Evolutionary conservation across 164 flowering plant species (phyloP).

Genomic region (Vitis amurensis): DNA sequence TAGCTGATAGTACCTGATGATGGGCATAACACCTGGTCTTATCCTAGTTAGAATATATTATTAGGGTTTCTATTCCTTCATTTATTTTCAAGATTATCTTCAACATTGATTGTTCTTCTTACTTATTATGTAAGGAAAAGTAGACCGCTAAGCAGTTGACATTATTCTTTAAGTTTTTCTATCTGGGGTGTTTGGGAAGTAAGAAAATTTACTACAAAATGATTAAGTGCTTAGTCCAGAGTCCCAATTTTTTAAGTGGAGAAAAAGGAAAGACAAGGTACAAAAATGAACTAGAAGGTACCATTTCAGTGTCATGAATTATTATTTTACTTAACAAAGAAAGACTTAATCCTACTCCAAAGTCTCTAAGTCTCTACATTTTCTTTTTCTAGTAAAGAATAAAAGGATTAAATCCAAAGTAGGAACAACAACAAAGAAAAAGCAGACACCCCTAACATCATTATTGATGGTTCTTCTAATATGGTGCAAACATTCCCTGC

Average conservation of each 20-base stretch:
- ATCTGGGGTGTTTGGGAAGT: slow-evolving; percentile 4
- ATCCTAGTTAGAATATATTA: not conserved
- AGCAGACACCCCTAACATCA: too few species aligned
- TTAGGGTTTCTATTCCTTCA: not conserved
- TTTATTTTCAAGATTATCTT: slow-evolving; percentile 1
- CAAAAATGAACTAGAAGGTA: not conserved
- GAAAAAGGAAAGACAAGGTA: not conserved
- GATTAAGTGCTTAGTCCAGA: slow-evolving; percentile 6
- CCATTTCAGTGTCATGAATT: too few species aligned
- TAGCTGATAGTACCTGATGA: slow-evolving; percentile 8
- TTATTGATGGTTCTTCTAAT: too few species aligned
- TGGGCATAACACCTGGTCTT: slow-evolving; percentile 17
- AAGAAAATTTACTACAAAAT: slow-evolving; percentile 6
- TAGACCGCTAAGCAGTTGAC: slow-evolving; percentile 12
- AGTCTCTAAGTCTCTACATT: too few species aligned
- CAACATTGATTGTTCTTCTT: slow-evolving; percentile 1
- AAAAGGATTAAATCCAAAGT: too few species aligned
- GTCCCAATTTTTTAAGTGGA: not conserved
- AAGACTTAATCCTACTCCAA: too few species aligned
- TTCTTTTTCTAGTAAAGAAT: too few species aligned
- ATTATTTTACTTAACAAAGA: too few species aligned
- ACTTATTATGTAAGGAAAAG: not conserved
- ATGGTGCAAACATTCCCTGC: too few species aligned
- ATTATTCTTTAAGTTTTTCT: not conserved
- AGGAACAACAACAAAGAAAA: too few species aligned